Evolutionary conservation across 495 filamentous ascomycete species (phyloP).

Genomic region (Penicillium chermesinum): DNA sequence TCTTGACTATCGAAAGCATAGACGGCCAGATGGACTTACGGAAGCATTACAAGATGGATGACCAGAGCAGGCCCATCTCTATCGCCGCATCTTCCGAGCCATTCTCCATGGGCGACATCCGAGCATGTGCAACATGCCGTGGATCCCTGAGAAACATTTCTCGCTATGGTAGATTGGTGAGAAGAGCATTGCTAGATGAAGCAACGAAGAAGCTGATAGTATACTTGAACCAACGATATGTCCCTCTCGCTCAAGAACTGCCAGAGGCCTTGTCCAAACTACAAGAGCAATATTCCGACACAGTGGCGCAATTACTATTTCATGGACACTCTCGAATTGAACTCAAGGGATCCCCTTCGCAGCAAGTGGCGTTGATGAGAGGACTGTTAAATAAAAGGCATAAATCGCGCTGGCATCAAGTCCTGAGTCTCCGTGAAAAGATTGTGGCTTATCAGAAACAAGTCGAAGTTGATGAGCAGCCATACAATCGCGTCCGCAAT

Average conservation of each 20-base stretch:
- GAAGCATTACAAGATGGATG: slow-evolving; percentile 2
- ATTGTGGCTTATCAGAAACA: background rate
- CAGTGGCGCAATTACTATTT: too few species aligned
- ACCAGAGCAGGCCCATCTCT: background rate
- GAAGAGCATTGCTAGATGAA: slow-evolving; percentile 1
- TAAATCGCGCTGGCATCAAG: too few species aligned
- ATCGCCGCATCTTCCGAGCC: background rate
- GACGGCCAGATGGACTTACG: slow-evolving; percentile 2
- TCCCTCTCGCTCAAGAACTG: background rate
- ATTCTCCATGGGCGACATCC: slow-evolving; percentile 1
- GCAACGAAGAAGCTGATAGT: slow-evolving; percentile 3
- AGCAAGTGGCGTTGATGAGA: too few species aligned
- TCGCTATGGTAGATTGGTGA: slow-evolving; percentile 1
- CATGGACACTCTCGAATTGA: too few species aligned
- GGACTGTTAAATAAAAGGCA: background rate
- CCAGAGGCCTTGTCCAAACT: background rate
- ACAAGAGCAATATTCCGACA: background rate
- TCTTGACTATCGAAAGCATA: slow-evolving; percentile 6
- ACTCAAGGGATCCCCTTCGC: too few species aligned
- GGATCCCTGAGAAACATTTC: slow-evolving; percentile 1
- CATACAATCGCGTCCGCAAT: background rate
- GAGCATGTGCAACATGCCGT: slow-evolving; percentile 2
- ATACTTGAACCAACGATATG: slow-evolving; percentile 1
- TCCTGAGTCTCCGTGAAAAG: background rate
- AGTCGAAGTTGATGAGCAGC: slow-evolving; percentile 3